Conservation (phyloP, 2,329 filamentous ascomycete genomes). For the Colletotrichum echinochloae region DNA sequence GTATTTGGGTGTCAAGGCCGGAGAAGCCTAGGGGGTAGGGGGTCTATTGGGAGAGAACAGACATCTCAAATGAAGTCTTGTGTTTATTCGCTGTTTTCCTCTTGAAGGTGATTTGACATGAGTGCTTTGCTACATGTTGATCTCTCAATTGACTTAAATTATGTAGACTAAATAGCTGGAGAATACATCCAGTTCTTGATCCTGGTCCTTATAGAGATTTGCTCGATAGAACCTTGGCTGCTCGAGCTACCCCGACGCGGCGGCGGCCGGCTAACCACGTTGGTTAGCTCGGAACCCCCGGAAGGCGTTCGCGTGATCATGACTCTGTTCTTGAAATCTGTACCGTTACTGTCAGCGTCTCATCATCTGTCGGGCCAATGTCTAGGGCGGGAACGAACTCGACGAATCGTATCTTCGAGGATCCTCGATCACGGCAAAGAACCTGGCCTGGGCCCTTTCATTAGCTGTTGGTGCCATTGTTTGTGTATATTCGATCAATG, state of each 20-base stretch:
- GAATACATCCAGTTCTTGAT: constrained; percentile 34
- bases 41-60: not conserved
- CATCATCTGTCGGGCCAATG: not conserved
- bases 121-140: not conserved
- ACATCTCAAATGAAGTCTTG: not conserved
- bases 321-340: constrained; percentile 33
- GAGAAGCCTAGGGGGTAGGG: not conserved
- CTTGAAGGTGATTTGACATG: not conserved
- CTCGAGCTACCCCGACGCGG: constrained; percentile 28
- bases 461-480: constrained; percentile 25
- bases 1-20: not conserved
- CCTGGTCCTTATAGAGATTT: constrained; percentile 13
- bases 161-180: not conserved
- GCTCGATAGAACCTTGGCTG: constrained; percentile 24
- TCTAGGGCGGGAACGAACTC: not conserved
- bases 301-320: constrained; percentile 35
- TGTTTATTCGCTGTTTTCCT: not conserved
- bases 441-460: constrained; percentile 35
- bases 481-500: not conserved
- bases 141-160: not conserved
- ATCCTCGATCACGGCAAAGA: constrained; percentile 33
- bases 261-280: constrained; percentile 11
- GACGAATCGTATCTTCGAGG: constrained; percentile 33
- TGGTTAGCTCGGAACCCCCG: constrained; percentile 32
- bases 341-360: not conserved